phyloP scores from a whole-genome alignment of 1,284 basidiomycete species.

The Coniferiporia weirii region DNA sequence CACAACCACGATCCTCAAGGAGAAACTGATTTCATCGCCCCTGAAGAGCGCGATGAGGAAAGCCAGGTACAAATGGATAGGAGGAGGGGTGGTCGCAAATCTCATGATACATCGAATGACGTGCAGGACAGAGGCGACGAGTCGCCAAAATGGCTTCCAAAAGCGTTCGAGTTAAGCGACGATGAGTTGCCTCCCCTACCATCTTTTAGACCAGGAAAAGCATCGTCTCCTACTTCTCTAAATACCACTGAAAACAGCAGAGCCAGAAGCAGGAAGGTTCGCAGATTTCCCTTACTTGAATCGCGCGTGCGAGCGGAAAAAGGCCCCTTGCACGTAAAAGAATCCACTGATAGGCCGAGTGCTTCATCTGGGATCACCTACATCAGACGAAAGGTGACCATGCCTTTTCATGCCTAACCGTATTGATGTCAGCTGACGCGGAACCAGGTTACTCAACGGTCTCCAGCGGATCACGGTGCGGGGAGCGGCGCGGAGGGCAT shows the following conservation, averaged over 20 bases:
- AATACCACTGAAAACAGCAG: neutral
- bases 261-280: neutral
- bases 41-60: constrained; percentile 19
- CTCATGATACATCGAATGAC: constrained; percentile 6
- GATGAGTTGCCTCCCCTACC: constrained; percentile 11
- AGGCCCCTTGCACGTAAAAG: neutral
- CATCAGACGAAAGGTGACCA: constrained; percentile 1
- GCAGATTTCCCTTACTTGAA: constrained; percentile 9
- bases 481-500: neutral
- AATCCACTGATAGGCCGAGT: neutral
- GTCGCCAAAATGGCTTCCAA: constrained; percentile 4
- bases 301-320: neutral
- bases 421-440: neutral
- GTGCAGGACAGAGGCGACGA: neutral
- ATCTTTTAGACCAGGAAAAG: neutral
- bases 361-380: neutral
- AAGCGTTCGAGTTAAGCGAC: constrained; percentile 14
- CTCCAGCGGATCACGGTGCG: neutral
- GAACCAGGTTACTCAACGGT: neutral
- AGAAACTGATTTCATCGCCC: constrained; percentile 26
- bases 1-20: constrained; percentile 15
- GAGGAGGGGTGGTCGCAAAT: constrained; percentile 5
- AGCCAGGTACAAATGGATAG: constrained; percentile 13
- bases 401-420: neutral
- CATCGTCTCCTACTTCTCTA: neutral